Conservation (phyloP, 2,329 filamentous ascomycete genomes). For the Chaetomium sp. region DNA sequence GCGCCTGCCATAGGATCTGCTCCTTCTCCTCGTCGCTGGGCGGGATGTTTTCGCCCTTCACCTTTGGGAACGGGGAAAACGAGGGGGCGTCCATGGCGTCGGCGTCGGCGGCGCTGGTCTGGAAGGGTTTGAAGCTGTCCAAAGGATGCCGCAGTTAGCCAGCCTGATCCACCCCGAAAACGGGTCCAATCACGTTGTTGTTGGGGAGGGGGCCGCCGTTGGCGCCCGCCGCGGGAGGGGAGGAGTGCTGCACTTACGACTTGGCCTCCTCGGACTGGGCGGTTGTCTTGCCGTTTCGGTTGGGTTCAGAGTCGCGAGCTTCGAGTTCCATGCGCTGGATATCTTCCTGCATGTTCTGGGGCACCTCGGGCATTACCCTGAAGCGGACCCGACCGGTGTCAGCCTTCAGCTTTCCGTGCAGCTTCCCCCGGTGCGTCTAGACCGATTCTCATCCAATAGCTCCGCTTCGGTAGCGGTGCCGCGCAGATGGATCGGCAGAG, state of each 20-base stretch:
- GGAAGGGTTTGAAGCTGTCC: constrained; percentile 48
- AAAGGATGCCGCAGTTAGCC: constrained; percentile 26
- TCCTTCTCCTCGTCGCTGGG: constrained; percentile 94
- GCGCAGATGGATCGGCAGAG: constrained; percentile 21
- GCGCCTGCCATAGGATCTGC: constrained; percentile 80
- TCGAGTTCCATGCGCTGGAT: constrained; percentile 88
- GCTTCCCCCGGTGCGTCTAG: constrained; percentile 17
- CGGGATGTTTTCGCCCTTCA: constrained; percentile 84
- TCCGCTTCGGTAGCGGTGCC: constrained; percentile 16
- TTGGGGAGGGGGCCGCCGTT: background rate
- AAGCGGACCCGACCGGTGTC: constrained; percentile 45
- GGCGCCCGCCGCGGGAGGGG: background rate
- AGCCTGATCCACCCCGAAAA: constrained; percentile 22
- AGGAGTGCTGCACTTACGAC: constrained; percentile 29
- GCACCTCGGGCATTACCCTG: constrained; percentile 93
- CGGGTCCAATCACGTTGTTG: constrained; percentile 24
- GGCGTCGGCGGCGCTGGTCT: constrained; percentile 42
- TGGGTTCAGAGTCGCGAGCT: constrained; percentile 56
- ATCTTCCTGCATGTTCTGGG: constrained; percentile 94
- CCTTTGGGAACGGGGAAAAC: constrained; percentile 89
- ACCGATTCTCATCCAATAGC: constrained; percentile 27
- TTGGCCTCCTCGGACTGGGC: constrained; percentile 32
- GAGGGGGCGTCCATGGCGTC: constrained; percentile 65
- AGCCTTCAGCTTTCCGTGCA: constrained; percentile 30
- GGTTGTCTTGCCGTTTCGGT: constrained; percentile 36